Base-by-base conservation (phyloP, 164 flowering plant genomes). In the Sedum album region DNA sequence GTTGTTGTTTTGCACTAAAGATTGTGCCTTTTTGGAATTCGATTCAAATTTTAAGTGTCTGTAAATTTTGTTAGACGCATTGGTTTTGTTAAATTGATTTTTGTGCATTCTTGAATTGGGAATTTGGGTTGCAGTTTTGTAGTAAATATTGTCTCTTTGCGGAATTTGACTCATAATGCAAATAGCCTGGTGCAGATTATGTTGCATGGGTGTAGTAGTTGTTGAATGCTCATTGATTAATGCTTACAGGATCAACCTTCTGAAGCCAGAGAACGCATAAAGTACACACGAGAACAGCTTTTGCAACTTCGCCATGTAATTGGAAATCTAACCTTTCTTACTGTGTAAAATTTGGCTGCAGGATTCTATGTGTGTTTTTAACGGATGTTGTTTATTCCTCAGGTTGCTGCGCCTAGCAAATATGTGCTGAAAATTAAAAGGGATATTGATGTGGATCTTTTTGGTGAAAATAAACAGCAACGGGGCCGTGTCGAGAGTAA, bases 231-330 rank as follows among this genome's bases (percentile, higher is more conserved):
- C 39, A 13, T 15, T 64, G 39, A 35, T 31, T 25, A 33, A 20
- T 31, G 38, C 35, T 17, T 35, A 44, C 68, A 23, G 46, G 95
- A 86, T 33, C 66, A 75, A 20, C 79, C 84, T 57, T 85, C 86
- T 79, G 96, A 92, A 64, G 84, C 84, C 42, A 85, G 71, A 69
- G 96, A 90, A 60, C 85, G 82, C 66, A 74, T 90, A 49, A 83
- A 82, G 28, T 90, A 83, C 78, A 81, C 88, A 39, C 72, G 91
- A 51, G 95, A 90, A 62, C 91, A 87, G 79, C 82, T 93, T 46
- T 70, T 90, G 55, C 91, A 87, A 72, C 81, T 93, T 36, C 79
- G 87, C 51, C 93, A 90, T 91, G 98, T 93, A 81, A 62, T 30
- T 64, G 26, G 38, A 66, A 35, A 36, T n/a, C 20, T 5, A 23